Conservation (phyloP, 129 eudicot genomes). For the Sambucus nigra region DNA sequence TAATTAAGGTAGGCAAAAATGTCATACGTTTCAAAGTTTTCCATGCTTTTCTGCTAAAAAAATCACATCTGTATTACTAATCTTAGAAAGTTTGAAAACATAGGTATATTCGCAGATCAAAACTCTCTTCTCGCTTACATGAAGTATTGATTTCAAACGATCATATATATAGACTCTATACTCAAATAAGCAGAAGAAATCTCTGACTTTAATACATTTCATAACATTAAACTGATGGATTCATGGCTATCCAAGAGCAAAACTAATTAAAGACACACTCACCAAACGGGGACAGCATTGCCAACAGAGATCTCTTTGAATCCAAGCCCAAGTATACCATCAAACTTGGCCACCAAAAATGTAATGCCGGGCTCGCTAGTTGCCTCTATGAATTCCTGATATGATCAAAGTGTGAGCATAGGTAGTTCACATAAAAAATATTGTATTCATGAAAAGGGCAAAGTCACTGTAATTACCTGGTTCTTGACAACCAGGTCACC, state of each 20-base stretch:
- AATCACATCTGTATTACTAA: too few relatives aligned
- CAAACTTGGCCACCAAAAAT: conserved; percentile 72
- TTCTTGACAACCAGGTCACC: conserved; percentile 56
- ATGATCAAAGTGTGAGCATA: not conserved
- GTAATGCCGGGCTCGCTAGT: conserved; percentile 54
- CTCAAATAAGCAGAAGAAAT: too few relatives aligned
- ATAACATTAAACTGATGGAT: too few relatives aligned
- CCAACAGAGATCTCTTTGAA: conserved; percentile 75
- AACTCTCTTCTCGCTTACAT: too few relatives aligned
- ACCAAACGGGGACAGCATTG: conserved; percentile 66
- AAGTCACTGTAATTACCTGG: conserved; percentile 38
- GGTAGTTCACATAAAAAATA: not conserved
- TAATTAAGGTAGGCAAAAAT: too few relatives aligned
- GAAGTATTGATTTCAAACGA: too few relatives aligned
- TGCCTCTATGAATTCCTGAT: conserved; percentile 82
- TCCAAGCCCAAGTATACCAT: conserved; percentile 89
- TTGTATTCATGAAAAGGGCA: not conserved
- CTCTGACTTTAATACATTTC: too few relatives aligned
- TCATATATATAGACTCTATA: not conserved
- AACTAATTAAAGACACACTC: not conserved
- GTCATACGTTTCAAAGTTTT: too few relatives aligned
- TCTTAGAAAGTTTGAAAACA: too few relatives aligned
- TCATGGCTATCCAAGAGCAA: too few relatives aligned
- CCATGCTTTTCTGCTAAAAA: too few relatives aligned
- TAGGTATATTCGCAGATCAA: too few relatives aligned